Percentiles rank a stretch among this genome's conserved stretches.
Evolutionary conservation across 176 grass and related monocot genomes (phyloP).

Genomic region (Calamus simplicifolius): DNA sequence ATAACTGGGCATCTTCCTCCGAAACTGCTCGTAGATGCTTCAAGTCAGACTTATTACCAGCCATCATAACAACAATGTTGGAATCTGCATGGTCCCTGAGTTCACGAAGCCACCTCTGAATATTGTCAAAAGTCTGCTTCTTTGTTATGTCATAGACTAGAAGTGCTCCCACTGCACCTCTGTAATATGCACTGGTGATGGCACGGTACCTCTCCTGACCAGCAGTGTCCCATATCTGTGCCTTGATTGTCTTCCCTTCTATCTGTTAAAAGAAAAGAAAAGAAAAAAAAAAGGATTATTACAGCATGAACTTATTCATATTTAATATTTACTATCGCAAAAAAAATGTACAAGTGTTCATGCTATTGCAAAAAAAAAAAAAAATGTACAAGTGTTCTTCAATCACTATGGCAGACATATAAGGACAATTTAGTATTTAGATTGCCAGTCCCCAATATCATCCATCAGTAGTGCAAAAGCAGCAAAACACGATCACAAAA

Average conservation of each 20-base stretch:
- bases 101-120: constrained; percentile 4
- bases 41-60: constrained; percentile 13
- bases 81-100: constrained; percentile 6
- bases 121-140: constrained; percentile 12
- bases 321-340: too few species aligned
- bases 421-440: too few species aligned
- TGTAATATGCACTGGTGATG: constrained; percentile 11
- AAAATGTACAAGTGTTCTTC: too few species aligned
- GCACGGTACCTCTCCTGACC: constrained; percentile 14
- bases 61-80: constrained; percentile 11
- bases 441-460: too few species aligned
- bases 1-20: background rate
- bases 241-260: constrained; percentile 8
- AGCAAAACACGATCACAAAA: too few species aligned
- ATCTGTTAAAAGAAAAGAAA: background rate
- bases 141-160: constrained; percentile 12
- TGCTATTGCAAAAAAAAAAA: too few species aligned
- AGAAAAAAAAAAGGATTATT: too few species aligned
- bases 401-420: too few species aligned
- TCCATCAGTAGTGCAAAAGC: too few species aligned
- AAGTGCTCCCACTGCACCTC: constrained; percentile 8
- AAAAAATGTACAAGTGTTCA: too few species aligned
- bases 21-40: constrained; percentile 12
- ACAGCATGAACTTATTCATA: too few species aligned
- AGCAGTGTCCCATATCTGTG: constrained; percentile 9